Conservation (phyloP, 106 monocot genomes). For the Dendrobium chrysotoxum region DNA sequence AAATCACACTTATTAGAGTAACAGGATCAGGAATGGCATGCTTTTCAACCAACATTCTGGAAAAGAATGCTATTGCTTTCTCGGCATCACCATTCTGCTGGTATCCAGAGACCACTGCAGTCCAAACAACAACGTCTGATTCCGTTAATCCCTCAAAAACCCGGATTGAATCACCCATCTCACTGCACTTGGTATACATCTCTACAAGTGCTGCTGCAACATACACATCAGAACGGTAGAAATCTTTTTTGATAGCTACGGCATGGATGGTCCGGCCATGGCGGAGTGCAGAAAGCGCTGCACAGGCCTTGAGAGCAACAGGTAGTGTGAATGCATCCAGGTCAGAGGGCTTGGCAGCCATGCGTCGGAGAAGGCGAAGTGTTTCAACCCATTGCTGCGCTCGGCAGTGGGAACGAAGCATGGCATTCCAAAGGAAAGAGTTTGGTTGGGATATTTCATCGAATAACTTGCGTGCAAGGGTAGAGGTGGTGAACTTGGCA, state of each 20-base stretch:
- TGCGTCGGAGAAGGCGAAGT: constrained; percentile 12
- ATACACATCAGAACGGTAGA: constrained; percentile 24
- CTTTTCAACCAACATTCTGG: constrained; percentile 26
- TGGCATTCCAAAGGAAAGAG: constrained; percentile 40
- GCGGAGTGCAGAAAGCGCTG: constrained; percentile 11
- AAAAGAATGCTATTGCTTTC: constrained; percentile 41
- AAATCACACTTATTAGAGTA: constrained; percentile 28
- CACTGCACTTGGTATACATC: constrained; percentile 40
- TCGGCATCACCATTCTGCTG: constrained; percentile 32
- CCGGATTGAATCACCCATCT: constrained; percentile 33
- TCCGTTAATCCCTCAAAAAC: constrained; percentile 42
- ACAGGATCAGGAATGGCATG: constrained; percentile 30
- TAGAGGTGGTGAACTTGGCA: constrained; percentile 8
- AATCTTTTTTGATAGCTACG: constrained; percentile 14
- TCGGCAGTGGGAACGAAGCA: constrained; percentile 37
- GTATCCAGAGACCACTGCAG: constrained; percentile 49
- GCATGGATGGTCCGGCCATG: constrained; percentile 37
- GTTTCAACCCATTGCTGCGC: constrained; percentile 32
- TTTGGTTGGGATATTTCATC: constrained; percentile 42
- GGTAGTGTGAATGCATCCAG: constrained; percentile 43
- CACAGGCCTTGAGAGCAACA: constrained; percentile 37
- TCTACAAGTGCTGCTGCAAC: constrained; percentile 52
- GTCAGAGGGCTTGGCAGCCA: constrained; percentile 1
- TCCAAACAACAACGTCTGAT: constrained; percentile 56
- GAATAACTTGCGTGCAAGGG: constrained; percentile 29